phyloP scores from a whole-genome alignment of 2,329 filamentous ascomycete species.

The Fusarium udum region DNA sequence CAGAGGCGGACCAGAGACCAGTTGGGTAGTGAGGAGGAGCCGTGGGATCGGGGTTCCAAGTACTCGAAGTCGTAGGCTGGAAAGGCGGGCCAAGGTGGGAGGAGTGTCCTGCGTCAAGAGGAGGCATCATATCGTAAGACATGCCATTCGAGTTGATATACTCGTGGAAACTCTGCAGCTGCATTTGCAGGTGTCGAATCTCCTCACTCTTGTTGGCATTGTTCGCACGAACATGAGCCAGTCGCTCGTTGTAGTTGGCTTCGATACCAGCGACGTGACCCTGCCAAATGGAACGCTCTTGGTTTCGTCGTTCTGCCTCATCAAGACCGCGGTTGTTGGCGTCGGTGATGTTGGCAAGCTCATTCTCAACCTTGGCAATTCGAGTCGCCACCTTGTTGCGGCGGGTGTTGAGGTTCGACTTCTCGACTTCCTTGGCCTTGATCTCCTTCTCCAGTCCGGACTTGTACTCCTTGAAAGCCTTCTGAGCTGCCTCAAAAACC shows the following conservation, averaged over 20 bases:
- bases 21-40: constrained; percentile 48
- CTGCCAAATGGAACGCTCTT: constrained; percentile 59
- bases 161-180: constrained; percentile 47
- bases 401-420: constrained; percentile 70
- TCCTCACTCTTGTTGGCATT: constrained; percentile 47
- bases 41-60: constrained; percentile 50
- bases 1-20: constrained; percentile 51
- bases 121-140: constrained; percentile 43
- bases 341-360: constrained; percentile 75
- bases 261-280: constrained; percentile 58
- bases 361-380: constrained; percentile 76
- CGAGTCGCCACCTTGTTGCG: constrained; percentile 77
- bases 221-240: constrained; percentile 50
- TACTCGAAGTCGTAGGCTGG: constrained; percentile 35
- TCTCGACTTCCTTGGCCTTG: constrained; percentile 71
- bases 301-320: constrained; percentile 68
- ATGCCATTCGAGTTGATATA: constrained; percentile 48
- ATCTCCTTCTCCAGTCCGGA: constrained; percentile 69
- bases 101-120: constrained; percentile 36
- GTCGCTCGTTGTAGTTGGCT: constrained; percentile 56
- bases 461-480: constrained; percentile 67
- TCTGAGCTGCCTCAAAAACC: constrained; percentile 67
- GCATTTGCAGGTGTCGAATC: constrained; percentile 45
- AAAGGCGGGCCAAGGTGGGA: constrained; percentile 42
- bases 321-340: constrained; percentile 73